These are phyloP conservation scores for Phaffia rhodozyma DNA, from an alignment of 1,284 basidiomycete species.

Conservation along the genomic window DNA sequence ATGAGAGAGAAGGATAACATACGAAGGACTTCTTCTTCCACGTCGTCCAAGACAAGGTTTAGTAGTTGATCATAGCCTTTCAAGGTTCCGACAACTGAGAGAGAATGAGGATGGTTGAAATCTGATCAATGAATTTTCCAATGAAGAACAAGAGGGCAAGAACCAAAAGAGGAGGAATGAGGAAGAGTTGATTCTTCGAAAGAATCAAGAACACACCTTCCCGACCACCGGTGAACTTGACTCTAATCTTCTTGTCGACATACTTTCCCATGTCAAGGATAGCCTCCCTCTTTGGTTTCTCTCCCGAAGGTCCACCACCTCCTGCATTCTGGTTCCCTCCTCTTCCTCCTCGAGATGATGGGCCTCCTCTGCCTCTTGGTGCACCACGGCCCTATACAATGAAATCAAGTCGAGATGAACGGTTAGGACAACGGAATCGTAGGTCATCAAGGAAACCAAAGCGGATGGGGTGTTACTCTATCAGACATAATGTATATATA, in stretches of 20 bases:
- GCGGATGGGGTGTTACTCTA: constrained; percentile 19
- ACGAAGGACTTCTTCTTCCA: constrained; percentile 37
- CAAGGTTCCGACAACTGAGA: constrained; percentile 70
- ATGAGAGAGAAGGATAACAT: constrained; percentile 21
- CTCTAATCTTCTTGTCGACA: constrained; percentile 77
- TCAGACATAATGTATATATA: constrained; percentile 25
- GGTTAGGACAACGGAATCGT: neutral
- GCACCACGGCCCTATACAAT: constrained; percentile 27
- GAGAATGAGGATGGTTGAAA: neutral
- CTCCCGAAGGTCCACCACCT: constrained; percentile 31
- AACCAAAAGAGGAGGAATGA: neutral
- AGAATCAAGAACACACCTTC: constrained; percentile 52
- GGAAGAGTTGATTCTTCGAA: neutral
- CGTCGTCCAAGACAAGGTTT: constrained; percentile 58
- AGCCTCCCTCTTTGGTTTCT: constrained; percentile 85
- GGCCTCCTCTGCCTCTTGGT: constrained; percentile 22
- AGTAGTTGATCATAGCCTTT: constrained; percentile 96
- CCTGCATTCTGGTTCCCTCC: constrained; percentile 25
- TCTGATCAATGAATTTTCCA: neutral
- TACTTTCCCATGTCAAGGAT: constrained; percentile 94
- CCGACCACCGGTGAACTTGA: constrained; percentile 92
- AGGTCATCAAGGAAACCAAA: neutral
- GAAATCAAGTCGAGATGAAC: neutral
- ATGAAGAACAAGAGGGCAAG: constrained; percentile 13
- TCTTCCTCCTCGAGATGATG: constrained; percentile 24